Evolutionary conservation across 441 rosid species (phyloP), one percentile per base, ranked within the genome.

Genomic region (Eruca vesicaria): DNA sequence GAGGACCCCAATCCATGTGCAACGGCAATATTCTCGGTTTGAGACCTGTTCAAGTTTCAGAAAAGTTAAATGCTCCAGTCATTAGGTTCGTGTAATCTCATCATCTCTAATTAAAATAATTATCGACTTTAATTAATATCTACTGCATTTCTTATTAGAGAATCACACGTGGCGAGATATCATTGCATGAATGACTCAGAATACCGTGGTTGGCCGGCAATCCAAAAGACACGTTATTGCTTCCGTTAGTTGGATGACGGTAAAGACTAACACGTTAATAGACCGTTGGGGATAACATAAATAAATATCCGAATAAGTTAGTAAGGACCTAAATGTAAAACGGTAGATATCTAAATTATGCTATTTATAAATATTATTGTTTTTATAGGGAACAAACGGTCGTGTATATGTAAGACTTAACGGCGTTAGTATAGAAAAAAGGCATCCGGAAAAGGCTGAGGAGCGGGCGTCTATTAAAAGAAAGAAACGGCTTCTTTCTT

Each of bases 381-480:
- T 9, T 33, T 0, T 10, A 53, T 6, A 8, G 9, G 20, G 19
- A 59, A 21, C 12, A 52, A 72, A 72, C 64, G 73, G 80, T 38
- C 38, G 76, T 66, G 12, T 10, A 45, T 3, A 21, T 0, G 58
- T 0, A 18, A 68, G 60, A 33, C 3, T 23, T 71, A 70, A 77
- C 80, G 80, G 26, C 76, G 80, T 77, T 71, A 77, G 35, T 8
- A 1, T 63, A 71, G 45, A 65, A 71, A 69, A 69, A 69, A 48
- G 10, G 21, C 0, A 69, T 29, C 80, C 69, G 64, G 72, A 77
- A 77, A 77, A 66, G 63, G 73, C 73, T 66, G 59, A 60, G 73
- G 8, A 78, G 77, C 80, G 80, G 55, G 21, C 80, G 77, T 78
- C 77, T 78, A 78, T 78, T 71, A 72, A 78, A 78, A 68, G 78